Evolutionary conservation across 2,329 filamentous ascomycete genomes (phyloP).

Genomic region (Ophiostoma montium): DNA sequence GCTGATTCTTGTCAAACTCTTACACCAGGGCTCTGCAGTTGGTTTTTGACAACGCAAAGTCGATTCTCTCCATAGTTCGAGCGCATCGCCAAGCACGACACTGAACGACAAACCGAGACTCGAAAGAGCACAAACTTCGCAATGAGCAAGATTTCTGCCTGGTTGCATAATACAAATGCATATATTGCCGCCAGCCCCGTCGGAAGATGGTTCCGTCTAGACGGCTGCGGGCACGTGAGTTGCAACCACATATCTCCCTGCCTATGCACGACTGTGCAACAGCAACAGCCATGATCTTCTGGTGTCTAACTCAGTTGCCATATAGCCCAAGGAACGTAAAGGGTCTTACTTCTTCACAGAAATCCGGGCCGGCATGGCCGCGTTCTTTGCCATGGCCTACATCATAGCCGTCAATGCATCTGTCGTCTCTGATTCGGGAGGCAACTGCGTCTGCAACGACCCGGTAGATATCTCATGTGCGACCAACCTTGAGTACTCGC

Average conservation of each 20-base stretch:
- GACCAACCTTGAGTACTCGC: conserved; percentile 18
- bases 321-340: conserved; percentile 40
- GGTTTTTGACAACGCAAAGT: neutral
- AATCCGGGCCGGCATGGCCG: conserved; percentile 65
- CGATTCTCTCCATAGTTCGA: neutral
- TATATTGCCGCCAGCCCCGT: conserved; percentile 50
- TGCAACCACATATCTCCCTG: conserved; percentile 12
- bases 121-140: neutral
- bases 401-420: conserved; percentile 64
- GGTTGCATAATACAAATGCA: conserved; percentile 35
- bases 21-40: neutral
- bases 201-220: conserved; percentile 64
- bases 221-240: conserved; percentile 64
- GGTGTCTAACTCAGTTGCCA: conserved; percentile 19
- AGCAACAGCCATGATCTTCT: neutral
- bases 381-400: conserved; percentile 71
- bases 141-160: conserved; percentile 20
- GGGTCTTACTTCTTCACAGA: conserved; percentile 65
- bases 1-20: neutral
- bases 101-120: neutral
- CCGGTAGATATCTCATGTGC: conserved; percentile 1
- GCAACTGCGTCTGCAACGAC: conserved; percentile 51
- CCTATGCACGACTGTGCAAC: no score
- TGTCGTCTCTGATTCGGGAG: conserved; percentile 62
- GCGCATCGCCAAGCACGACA: neutral